Conservation (phyloP, 2,329 filamentous ascomycete species). For the Claviceps sp. region DNA sequence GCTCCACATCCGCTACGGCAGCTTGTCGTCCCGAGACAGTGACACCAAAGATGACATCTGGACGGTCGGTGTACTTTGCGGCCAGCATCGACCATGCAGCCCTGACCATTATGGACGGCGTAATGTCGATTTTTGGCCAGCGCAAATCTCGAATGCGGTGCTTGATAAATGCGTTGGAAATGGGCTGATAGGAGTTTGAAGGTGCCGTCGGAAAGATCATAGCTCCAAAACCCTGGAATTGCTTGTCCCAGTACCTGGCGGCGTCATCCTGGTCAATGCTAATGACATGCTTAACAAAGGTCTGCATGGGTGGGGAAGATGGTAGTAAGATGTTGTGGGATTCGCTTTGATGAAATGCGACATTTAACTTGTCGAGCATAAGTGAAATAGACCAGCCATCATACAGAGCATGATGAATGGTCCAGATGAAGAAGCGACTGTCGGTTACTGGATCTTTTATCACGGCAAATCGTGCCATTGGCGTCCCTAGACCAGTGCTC, state of each 20-base stretch:
- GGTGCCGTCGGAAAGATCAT: conserved; percentile 4
- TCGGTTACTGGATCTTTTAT: not conserved
- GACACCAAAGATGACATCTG: conserved; percentile 17
- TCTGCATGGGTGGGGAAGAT: not conserved
- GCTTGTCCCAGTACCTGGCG: not conserved
- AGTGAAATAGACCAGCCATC: conserved; percentile 39
- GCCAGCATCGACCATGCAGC: conserved; percentile 28
- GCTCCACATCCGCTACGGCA: conserved; percentile 11
- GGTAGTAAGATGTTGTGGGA: not conserved
- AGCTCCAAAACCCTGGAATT: conserved; percentile 11
- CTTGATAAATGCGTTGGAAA: conserved; percentile 1
- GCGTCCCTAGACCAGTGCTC: conserved; percentile 22
- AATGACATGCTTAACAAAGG: not conserved
- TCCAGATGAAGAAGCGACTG: conserved; percentile 18
- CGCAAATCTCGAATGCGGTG: conserved; percentile 1
- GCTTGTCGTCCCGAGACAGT: conserved; percentile 13
- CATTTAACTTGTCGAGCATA: conserved; percentile 28
- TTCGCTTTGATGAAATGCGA: conserved; percentile 19
- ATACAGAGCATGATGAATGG: conserved; percentile 38
- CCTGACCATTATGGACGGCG: conserved; percentile 9
- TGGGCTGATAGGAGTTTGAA: conserved; percentile 1
- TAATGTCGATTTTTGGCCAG: conserved; percentile 3
- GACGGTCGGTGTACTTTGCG: conserved; percentile 18
- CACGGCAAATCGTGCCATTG: conserved; percentile 6
- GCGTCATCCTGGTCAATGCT: not conserved